Evolutionary conservation across 2,329 filamentous ascomycete genomes (phyloP).

Genomic region (Aspergillus sp.): DNA sequence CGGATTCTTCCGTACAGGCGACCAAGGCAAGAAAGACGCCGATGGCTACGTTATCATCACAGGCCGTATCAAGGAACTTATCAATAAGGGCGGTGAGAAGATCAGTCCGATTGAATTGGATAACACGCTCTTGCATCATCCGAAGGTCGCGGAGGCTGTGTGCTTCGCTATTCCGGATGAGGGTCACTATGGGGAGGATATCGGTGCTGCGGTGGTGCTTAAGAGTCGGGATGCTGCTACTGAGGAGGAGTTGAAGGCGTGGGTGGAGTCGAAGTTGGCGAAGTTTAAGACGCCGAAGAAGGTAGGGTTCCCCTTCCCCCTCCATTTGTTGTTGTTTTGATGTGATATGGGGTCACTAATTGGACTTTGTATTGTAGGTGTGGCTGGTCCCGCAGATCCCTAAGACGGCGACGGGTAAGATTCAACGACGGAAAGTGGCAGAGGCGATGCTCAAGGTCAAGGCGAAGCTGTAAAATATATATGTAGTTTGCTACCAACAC

Average conservation of each 20-base stretch:
- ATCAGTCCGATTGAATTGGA: constrained; percentile 87
- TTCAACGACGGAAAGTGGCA: constrained; percentile 82
- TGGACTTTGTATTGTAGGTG: constrained; percentile 50
- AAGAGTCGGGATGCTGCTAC: constrained; percentile 62
- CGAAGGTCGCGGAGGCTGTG: constrained; percentile 73
- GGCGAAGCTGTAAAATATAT: constrained; percentile 51
- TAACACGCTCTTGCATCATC: constrained; percentile 74
- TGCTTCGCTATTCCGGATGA: constrained; percentile 82
- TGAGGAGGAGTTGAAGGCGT: constrained; percentile 65
- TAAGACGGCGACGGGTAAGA: constrained; percentile 90
- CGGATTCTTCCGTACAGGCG: constrained; percentile 86
- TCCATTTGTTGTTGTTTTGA: background rate
- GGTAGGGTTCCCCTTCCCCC: constrained; percentile 50
- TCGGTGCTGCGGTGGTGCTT: constrained; percentile 73
- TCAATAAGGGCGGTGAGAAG: constrained; percentile 87
- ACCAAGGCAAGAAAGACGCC: constrained; percentile 77
- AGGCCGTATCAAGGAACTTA: constrained; percentile 89
- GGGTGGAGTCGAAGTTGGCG: constrained; percentile 69
- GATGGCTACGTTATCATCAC: constrained; percentile 85
- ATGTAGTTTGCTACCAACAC: background rate
- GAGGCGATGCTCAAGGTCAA: constrained; percentile 69
- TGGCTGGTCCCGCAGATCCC: constrained; percentile 84
- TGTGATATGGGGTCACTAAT: background rate
- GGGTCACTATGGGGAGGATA: constrained; percentile 74
- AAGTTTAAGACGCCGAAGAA: constrained; percentile 87